A percentile compares a stretch with the other conserved stretches of the same genome.
Evolutionary conservation across 768 basidiomycete genomes (phyloP).

Genomic region (Lentinus brumalis): DNA sequence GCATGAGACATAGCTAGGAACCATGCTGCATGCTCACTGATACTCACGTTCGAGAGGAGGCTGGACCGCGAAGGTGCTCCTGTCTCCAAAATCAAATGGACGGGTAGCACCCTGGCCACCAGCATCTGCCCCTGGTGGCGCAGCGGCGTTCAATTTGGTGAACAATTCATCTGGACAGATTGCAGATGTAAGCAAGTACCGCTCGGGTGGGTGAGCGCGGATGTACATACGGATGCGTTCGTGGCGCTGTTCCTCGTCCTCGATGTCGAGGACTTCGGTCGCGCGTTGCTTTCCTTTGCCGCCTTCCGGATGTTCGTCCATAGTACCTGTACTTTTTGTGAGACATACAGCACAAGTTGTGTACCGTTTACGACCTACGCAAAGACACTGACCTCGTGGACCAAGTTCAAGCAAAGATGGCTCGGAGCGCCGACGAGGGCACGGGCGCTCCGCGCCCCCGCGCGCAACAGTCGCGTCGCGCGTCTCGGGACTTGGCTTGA

Average conservation of each 20-base stretch:
- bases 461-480: too few species aligned
- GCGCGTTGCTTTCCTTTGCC: background rate
- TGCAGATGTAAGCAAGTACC: background rate
- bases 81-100: conserved; percentile 37
- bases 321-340: too few species aligned
- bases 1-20: too few species aligned
- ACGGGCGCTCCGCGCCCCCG: background rate
- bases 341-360: too few species aligned
- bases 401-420: background rate
- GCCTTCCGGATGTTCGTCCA: background rate
- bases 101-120: background rate
- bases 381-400: too few species aligned
- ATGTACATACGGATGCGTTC: conserved; percentile 22
- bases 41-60: conserved; percentile 54
- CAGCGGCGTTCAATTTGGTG: background rate
- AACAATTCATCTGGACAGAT: conserved; percentile 6
- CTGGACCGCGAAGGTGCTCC: conserved; percentile 36
- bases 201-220: background rate
- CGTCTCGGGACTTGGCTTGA: too few species aligned
- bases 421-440: background rate
- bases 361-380: too few species aligned
- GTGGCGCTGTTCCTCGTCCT: conserved; percentile 25
- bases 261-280: conserved; percentile 20
- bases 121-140: background rate
- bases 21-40: too few species aligned